A percentile compares a stretch with the other conserved stretches of the same genome.
Evolutionary conservation across 768 basidiomycete genomes (phyloP).

Genomic region (Mycena olivaceomarginata): DNA sequence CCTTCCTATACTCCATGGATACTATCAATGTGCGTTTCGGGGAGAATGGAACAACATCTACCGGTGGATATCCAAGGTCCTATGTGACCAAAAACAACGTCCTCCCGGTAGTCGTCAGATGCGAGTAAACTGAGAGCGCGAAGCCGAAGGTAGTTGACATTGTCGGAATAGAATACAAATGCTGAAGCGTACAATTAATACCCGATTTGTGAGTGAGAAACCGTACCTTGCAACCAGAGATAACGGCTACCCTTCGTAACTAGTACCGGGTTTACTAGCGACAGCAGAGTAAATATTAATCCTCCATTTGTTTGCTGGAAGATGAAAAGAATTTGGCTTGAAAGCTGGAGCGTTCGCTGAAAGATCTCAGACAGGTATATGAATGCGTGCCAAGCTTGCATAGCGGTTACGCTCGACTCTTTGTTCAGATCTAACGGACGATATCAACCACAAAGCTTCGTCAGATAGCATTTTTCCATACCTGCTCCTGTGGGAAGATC

Average conservation of each 20-base stretch:
- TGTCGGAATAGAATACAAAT: constrained; percentile 7
- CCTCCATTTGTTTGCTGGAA: constrained; percentile 20
- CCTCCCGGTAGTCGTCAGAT: background rate
- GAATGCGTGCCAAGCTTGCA: constrained; percentile 8
- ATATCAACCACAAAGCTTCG: background rate
- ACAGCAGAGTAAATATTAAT: constrained; percentile 7
- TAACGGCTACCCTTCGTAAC: background rate
- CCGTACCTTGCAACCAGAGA: constrained; percentile 4
- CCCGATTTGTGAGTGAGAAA: background rate
- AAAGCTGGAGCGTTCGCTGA: background rate
- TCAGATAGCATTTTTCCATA: background rate
- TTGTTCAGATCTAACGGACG: background rate
- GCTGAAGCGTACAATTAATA: background rate
- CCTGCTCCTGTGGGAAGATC: constrained; percentile 32
- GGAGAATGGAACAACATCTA: background rate
- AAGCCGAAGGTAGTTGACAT: constrained; percentile 13
- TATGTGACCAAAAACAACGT: background rate
- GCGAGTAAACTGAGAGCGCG: constrained; percentile 3
- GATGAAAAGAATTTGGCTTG: constrained; percentile 22
- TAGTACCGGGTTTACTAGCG: constrained; percentile 16
- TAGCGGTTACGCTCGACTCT: background rate
- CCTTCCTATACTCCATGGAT: background rate
- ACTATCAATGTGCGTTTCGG: background rate
- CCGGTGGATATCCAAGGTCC: background rate
- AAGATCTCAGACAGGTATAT: background rate